These are phyloP conservation scores for Apiospora kogelbergensis DNA, from an alignment of 2,329 filamentous ascomycete genomes.

Conservation along the genomic window DNA sequence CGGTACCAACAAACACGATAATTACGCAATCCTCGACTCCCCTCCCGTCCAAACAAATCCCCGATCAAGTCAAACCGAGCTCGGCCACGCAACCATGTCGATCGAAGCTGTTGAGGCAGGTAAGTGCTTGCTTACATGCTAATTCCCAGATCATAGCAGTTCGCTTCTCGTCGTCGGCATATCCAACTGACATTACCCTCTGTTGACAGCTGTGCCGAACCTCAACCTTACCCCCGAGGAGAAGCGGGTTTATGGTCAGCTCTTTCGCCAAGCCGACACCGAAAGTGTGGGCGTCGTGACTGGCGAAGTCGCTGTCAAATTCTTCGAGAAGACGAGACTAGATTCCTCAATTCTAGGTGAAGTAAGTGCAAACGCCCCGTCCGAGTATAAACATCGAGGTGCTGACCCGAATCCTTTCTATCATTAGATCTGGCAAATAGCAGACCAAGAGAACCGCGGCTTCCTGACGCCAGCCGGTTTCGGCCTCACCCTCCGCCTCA, in stretches of 20 bases:
- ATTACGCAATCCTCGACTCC: neutral
- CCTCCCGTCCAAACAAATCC: neutral
- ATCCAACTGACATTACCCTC: neutral
- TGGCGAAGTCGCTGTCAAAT: conserved; percentile 92
- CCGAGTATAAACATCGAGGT: neutral
- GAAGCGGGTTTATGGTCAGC: conserved; percentile 88
- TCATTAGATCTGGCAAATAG: conserved; percentile 94
- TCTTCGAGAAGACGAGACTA: conserved; percentile 94
- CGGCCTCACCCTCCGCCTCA: conserved; percentile 87
- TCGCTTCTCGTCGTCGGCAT: neutral
- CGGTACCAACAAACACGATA: neutral
- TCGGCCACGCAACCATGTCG: conserved; percentile 10
- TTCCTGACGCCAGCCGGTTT: conserved; percentile 92
- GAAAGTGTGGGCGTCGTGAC: conserved; percentile 92
- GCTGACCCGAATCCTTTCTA: conserved; percentile 26
- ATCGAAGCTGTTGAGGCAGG: conserved; percentile 8
- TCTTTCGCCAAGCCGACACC: conserved; percentile 90
- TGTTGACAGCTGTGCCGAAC: conserved; percentile 56
- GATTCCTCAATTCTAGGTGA: conserved; percentile 84
- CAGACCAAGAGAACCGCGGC: conserved; percentile 93
- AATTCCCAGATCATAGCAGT: neutral
- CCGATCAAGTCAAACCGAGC: neutral
- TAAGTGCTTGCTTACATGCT: neutral
- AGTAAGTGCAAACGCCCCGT: conserved; percentile 48
- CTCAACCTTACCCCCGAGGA: conserved; percentile 88